A percentile compares a stretch with the other conserved stretches of the same genome.
phyloP scores from a whole-genome alignment of 768 basidiomycete genomes.

The Boletus coccyginus region DNA sequence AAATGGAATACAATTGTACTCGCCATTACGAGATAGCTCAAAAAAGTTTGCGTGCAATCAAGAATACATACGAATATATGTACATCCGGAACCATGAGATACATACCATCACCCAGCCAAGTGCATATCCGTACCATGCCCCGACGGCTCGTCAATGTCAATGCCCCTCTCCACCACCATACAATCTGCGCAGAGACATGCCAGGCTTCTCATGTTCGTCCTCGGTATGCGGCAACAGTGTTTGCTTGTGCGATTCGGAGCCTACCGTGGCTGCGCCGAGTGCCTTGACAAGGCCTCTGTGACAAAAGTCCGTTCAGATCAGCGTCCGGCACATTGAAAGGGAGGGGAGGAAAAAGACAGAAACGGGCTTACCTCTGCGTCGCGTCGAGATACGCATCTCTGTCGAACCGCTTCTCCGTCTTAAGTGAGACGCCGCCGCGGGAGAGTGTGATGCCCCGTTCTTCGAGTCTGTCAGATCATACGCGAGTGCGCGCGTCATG shows the following conservation, averaged over 20 bases:
- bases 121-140: too few species aligned
- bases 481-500: too few species aligned
- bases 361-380: constrained; percentile 54
- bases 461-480: constrained; percentile 37
- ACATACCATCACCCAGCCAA: too few species aligned
- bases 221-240: constrained; percentile 1
- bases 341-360: neutral
- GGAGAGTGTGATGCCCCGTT: constrained; percentile 55
- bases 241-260: constrained; percentile 4
- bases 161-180: neutral
- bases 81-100: too few species aligned
- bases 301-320: neutral
- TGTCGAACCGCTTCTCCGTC: constrained; percentile 55
- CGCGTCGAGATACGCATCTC: constrained; percentile 67
- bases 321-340: neutral
- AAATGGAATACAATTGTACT: too few species aligned
- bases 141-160: neutral
- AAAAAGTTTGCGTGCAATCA: too few species aligned
- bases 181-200: constrained; percentile 2
- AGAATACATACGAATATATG: too few species aligned
- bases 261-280: constrained; percentile 44
- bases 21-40: too few species aligned
- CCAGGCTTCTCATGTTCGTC: constrained; percentile 4
- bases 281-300: constrained; percentile 52
- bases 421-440: constrained; percentile 63